A percentile compares a stretch with the other conserved stretches of the same genome.
Conservation (phyloP, 1,284 basidiomycete genomes). For the Ustilago bromivora region DNA sequence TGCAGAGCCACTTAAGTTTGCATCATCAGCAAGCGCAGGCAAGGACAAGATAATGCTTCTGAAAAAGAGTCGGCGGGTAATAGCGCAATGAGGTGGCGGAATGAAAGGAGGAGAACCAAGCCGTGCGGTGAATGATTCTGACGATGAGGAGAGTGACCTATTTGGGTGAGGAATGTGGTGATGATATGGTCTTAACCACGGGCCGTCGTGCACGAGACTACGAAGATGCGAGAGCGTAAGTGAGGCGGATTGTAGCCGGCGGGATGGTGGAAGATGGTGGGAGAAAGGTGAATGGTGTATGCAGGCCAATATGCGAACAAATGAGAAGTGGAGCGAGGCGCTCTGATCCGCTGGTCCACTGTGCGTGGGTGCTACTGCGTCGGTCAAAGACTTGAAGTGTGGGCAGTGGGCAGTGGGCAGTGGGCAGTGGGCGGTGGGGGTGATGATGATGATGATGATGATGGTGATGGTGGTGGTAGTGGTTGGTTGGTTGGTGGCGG, state of each 20-base stretch:
- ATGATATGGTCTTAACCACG: not conserved
- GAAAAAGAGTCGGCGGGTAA: no score
- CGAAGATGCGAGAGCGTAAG: not conserved
- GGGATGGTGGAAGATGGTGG: not conserved
- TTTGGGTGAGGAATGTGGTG: not conserved
- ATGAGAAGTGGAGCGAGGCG: conserved; percentile 1
- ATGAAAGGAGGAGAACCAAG: not conserved
- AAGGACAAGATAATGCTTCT: not conserved
- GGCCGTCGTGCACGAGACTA: not conserved
- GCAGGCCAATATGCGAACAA: not conserved
- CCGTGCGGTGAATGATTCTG: not conserved
- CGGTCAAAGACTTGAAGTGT: not conserved
- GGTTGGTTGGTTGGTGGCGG: not conserved
- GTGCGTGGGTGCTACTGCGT: not conserved
- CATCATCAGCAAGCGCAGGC: not conserved
- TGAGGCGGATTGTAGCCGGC: not conserved
- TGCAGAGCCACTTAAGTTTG: conserved; percentile 1
- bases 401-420: no score
- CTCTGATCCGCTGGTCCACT: not conserved
- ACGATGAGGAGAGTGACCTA: not conserved
- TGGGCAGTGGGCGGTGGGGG: no score
- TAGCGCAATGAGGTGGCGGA: no score
- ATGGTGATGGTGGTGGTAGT: not conserved
- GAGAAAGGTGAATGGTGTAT: not conserved
- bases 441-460: no score